Base-by-base conservation (phyloP, 2,329 filamentous ascomycete genomes). In the Onygenales sp. region DNA sequence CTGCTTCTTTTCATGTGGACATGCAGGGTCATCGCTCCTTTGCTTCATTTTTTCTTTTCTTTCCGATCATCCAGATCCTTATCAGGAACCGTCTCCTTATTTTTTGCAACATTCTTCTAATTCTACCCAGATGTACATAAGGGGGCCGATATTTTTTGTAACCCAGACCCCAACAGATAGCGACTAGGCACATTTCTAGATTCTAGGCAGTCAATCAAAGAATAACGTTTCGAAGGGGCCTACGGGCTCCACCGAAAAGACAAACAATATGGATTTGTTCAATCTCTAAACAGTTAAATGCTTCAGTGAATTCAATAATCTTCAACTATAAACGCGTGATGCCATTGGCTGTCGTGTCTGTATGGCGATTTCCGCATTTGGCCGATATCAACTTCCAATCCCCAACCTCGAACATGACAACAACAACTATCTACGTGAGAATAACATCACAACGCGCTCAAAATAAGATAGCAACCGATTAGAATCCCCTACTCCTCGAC, bases 391-490 rank as follows among this genome's bases (percentile, higher is more conserved):
- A 27, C 21, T 27, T 27, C 21, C 21, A 3, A 27, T 27, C 21
- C 5, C 32, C n/a, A 47, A 33, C n/a, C 13, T 14, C 13, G 31
- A 46, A 10, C 44, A 43, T 43, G 17, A 43, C 5, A 14, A 43
- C 41, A 13, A 8, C 7, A 13, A n/a, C n/a, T 4, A 11, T 35
- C 73, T 74, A 76, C 10, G 65, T 66, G n/a, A 64, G 51, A 42
- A 67, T 65, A 5, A 75, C 69, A 42, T 74, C 66, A 44, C 50
- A 2, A 45, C 44, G 13, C 17, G 2, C 10, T 13, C n/a, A 47
- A 10, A 6, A 11, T 14, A 7, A 13, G 10, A 47, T 1, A 10
- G 9, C n/a, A 35, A 5, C 44, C 10, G 7, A 17, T 27, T 13
- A 4, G 1, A 35, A 36, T 14, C 3, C 33, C 33, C 13, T 46